Percentiles rank a stretch among this genome's conserved stretches.
phyloP scores from a whole-genome alignment of 2,329 filamentous ascomycete species.

The Botrytis paeoniae region DNA sequence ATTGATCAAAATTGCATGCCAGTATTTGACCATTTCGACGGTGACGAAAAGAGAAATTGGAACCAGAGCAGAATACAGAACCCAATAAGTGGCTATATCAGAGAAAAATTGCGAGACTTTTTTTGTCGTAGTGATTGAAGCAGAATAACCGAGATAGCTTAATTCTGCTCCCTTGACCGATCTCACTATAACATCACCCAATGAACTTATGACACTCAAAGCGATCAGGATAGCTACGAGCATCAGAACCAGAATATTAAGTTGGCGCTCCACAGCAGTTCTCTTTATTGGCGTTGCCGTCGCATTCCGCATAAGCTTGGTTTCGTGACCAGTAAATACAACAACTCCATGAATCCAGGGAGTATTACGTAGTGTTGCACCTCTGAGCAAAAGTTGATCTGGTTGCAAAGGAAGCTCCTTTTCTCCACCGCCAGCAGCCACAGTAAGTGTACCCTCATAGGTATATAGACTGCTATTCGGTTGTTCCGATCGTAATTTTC shows the following conservation, averaged over 20 bases:
- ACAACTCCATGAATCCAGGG: conserved; percentile 96
- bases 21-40: conserved; percentile 96
- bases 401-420: conserved; percentile 87
- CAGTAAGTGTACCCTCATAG: conserved; percentile 92
- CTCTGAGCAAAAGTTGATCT: conserved; percentile 88
- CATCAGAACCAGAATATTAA: conserved; percentile 90
- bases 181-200: conserved; percentile 83
- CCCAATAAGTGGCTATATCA: conserved; percentile 98
- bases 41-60: conserved; percentile 98
- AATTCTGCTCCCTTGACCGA: conserved; percentile 61
- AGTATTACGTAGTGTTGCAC: conserved; percentile 91
- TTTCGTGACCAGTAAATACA: conserved; percentile 96
- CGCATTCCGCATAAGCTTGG: conserved; percentile 97
- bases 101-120: conserved; percentile 81
- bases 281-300: conserved; percentile 97
- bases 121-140: conserved; percentile 51
- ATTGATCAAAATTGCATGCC: conserved; percentile 95
- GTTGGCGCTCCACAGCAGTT: conserved; percentile 89
- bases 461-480: conserved; percentile 98
- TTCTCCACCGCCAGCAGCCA: conserved; percentile 86
- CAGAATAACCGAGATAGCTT: conserved; percentile 67
- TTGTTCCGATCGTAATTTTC: conserved; percentile 88
- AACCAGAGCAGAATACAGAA: conserved; percentile 92
- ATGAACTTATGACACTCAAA: conserved; percentile 84
- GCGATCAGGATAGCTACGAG: conserved; percentile 79